These are phyloP conservation scores for Stromatinia cepivora DNA, from an alignment of 2,329 filamentous ascomycete genomes.

Conservation along the genomic window DNA sequence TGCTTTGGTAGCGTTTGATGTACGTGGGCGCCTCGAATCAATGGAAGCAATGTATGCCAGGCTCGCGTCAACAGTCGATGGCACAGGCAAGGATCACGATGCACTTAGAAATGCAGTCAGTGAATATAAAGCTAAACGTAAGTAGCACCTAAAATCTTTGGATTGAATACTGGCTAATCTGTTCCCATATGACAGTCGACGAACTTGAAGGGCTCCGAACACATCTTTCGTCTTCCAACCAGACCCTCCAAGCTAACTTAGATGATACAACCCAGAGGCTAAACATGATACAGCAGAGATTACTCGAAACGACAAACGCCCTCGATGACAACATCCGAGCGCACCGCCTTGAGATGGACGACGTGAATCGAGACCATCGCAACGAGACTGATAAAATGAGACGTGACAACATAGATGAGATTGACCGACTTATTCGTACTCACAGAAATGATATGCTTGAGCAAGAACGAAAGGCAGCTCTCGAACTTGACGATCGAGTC, in stretches of 20 bases:
- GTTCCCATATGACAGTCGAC: conserved; percentile 28
- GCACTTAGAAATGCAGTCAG: conserved; percentile 73
- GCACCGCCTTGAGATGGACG: conserved; percentile 57
- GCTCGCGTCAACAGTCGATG: conserved; percentile 71
- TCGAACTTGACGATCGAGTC: conserved; percentile 41
- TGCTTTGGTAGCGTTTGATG: conserved; percentile 71
- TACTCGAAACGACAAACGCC: conserved; percentile 49
- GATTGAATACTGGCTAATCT: conserved; percentile 23
- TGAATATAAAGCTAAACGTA: conserved; percentile 63
- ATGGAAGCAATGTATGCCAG: conserved; percentile 74
- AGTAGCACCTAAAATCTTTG: conserved; percentile 30
- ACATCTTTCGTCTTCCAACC: conserved; percentile 45
- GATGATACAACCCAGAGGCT: conserved; percentile 53
- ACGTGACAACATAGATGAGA: conserved; percentile 52
- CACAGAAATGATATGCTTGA: conserved; percentile 69
- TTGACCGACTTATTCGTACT: conserved; percentile 57
- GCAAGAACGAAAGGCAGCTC: conserved; percentile 61
- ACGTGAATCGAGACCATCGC: conserved; percentile 53
- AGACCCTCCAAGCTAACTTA: conserved; percentile 65
- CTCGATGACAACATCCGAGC: conserved; percentile 51
- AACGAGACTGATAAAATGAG: conserved; percentile 57
- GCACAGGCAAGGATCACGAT: conserved; percentile 65
- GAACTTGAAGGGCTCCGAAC: conserved; percentile 52
- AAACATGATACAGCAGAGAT: conserved; percentile 43
- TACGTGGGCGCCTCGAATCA: conserved; percentile 71